These are phyloP conservation scores for Austroboletus eburneus DNA, from an alignment of 768 basidiomycete genomes.

Conservation along the genomic window DNA sequence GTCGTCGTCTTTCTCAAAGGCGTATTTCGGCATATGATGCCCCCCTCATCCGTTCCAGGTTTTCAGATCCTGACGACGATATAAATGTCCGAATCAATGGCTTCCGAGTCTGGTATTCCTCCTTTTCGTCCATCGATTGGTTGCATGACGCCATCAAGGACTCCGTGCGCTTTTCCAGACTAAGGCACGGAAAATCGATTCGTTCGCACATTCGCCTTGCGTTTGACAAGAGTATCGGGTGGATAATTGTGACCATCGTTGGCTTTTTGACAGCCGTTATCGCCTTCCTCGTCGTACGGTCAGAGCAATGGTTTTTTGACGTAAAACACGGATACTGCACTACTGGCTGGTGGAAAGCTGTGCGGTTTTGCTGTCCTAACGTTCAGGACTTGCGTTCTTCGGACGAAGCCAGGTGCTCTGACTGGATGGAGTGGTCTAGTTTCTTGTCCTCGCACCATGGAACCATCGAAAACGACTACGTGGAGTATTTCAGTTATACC, in stretches of 20 bases:
- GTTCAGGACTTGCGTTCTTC: conserved; percentile 9
- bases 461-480: conserved; percentile 32
- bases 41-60: conserved; percentile 30
- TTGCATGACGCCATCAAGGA: conserved; percentile 96
- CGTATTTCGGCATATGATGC: conserved; percentile 76
- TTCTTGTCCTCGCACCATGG: conserved; percentile 35
- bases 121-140: conserved; percentile 93
- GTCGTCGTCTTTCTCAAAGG: conserved; percentile 44
- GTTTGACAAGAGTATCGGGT: conserved; percentile 77
- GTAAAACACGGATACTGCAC: conserved; percentile 87
- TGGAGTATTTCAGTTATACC: conserved; percentile 69
- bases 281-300: conserved; percentile 82
- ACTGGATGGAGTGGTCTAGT: conserved; percentile 77
- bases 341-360: conserved; percentile 65
- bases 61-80: conserved; percentile 38
- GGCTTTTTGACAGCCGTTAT: conserved; percentile 82
- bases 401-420: conserved; percentile 45
- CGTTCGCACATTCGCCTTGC: conserved; percentile 60
- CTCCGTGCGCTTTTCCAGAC: conserved; percentile 70
- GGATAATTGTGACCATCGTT: conserved; percentile 86
- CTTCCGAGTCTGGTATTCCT: conserved; percentile 81
- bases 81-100: conserved; percentile 74
- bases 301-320: conserved; percentile 89
- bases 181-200: conserved; percentile 66
- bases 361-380: conserved; percentile 75